Evolutionary conservation across 805 yeast genomes (phyloP), one percentile per base, ranked within the genome.

Genomic region (Candida nitratophila): DNA sequence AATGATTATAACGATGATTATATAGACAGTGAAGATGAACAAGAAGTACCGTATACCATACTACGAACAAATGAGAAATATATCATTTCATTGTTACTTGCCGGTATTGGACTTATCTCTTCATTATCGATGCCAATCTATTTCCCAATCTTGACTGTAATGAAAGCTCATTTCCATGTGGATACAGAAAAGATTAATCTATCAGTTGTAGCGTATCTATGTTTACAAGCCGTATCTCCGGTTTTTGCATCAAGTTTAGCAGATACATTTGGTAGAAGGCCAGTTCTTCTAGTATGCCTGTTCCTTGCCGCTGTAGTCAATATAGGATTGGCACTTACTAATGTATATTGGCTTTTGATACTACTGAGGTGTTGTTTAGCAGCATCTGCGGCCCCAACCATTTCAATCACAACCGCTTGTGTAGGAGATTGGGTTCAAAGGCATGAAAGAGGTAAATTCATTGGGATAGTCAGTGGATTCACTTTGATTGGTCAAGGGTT

Each of bases 201-300:
- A 15, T 77, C 95, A 1, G 83, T 89, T 31, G 89, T 88, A 1
- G 81, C 86, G 0, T 88, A 87, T 53, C 72, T 85, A 42, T 59
- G 86, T 11, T 73, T 83, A 44, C 96, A 88, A 63, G 96, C 95
- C 2, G 45, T 86, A 0, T 63, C 85, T 0, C 96, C 96, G 0
- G 72, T 84, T 1, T 57, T 86, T 15, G 71, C 81, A 57, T 83
- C 87, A 0, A 70, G 79, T 4, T 53, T 86, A 20, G 84, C 91
- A 0, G 96, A 88, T 57, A 56, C 67, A 3, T 50, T 72, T 39
- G 96, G 96, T 0, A 73, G 95, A 53, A 64, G 96, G 41, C 89
- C 93, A 0, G 69, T 82, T 0, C 67, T 83, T 17, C 42, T 85
- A 29, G 42, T 64, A 4, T 80, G 88, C 32, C 58, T 84, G 24